phyloP scores from a whole-genome alignment of 352 stramenopile genomes.

The Globisporangium spiculum region DNA sequence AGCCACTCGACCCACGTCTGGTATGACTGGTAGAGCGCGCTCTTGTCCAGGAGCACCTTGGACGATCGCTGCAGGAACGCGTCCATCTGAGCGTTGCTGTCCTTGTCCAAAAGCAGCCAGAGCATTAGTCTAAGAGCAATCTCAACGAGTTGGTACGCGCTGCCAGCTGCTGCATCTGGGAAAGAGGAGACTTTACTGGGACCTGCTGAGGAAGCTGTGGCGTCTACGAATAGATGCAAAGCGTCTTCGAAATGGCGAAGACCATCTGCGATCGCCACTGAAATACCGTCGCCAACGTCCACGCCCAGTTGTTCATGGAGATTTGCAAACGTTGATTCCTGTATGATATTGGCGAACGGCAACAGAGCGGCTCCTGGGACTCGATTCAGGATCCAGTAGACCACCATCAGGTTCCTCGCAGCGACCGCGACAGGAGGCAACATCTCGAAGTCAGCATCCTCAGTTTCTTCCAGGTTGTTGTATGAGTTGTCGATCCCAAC shows the following conservation, averaged over 20 bases:
- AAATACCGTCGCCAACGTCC: no score
- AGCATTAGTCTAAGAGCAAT: not conserved
- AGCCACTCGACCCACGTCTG: constrained; percentile 6
- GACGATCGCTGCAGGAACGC: not conserved
- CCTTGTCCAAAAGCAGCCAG: not conserved
- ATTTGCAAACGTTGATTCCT: not conserved
- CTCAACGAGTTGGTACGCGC: not conserved
- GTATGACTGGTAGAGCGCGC: constrained; percentile 1
- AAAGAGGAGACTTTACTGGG: no score
- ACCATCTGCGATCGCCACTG: no score
- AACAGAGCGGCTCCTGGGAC: constrained; percentile 1
- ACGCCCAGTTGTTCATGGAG: not conserved
- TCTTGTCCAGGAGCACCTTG: not conserved
- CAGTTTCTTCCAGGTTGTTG: not conserved
- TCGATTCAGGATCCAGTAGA: not conserved
- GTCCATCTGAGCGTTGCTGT: not conserved
- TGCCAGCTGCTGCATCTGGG: no score
- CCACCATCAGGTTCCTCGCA: not conserved
- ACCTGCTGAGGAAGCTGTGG: no score
- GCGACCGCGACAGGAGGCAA: not conserved
- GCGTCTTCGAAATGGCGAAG: not conserved
- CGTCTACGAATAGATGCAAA: not conserved
- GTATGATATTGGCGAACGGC: not conserved
- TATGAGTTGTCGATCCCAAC: no score
- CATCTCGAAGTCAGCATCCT: no score